Evolutionary conservation across 345 rosid species (phyloP).

Genomic region (Eucalyptus urophylla): DNA sequence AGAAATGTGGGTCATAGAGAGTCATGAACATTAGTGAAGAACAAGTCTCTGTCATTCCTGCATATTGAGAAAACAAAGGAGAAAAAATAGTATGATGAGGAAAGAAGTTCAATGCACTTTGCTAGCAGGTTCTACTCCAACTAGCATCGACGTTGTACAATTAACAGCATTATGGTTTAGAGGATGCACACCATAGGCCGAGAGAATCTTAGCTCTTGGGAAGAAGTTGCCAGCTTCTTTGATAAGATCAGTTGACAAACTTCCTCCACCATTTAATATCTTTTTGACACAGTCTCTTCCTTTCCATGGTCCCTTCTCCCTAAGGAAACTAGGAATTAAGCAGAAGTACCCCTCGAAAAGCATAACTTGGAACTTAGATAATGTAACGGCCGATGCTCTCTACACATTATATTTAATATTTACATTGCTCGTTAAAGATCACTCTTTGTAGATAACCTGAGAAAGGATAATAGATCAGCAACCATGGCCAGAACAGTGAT

Average conservation of each 20-base stretch:
- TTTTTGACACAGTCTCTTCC: constrained; percentile 33
- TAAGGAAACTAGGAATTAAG: not conserved
- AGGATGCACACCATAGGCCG: constrained; percentile 58
- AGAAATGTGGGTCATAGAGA: constrained; percentile 24
- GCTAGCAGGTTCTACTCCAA: not conserved
- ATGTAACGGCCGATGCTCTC: not conserved
- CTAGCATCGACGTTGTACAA: not conserved
- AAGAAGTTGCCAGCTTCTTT: constrained; percentile 29
- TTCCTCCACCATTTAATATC: constrained; percentile 82
- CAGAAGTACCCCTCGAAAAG: not conserved
- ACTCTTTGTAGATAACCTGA: constrained; percentile 24
- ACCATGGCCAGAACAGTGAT: constrained; percentile 78
- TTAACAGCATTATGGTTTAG: not conserved
- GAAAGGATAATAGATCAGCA: constrained; percentile 42
- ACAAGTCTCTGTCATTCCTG: constrained; percentile 89
- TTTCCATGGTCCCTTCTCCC: constrained; percentile 31
- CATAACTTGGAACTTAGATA: not conserved
- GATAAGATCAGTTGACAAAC: constrained; percentile 38
- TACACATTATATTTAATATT: not conserved
- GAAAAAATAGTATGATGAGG: not conserved
- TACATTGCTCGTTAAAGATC: not conserved
- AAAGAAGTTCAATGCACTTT: not conserved
- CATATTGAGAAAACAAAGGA: not conserved
- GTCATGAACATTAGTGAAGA: constrained; percentile 73
- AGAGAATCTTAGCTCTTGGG: constrained; percentile 55